These are phyloP conservation scores for Pythium aphanidermatum DNA, from an alignment of 352 stramenopile genomes.

Conservation along the genomic window DNA sequence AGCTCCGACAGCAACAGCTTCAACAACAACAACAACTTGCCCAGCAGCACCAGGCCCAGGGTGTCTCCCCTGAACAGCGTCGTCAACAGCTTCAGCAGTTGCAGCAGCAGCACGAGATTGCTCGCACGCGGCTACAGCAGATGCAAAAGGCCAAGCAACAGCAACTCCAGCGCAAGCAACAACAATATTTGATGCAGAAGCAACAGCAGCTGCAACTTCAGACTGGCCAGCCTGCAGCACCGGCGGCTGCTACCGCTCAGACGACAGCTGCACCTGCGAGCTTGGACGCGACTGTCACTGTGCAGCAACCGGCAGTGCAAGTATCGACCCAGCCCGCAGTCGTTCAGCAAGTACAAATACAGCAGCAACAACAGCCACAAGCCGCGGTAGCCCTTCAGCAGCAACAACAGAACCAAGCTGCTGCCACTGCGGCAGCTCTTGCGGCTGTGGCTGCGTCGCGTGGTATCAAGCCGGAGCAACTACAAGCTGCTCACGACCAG, in stretches of 20 bases:
- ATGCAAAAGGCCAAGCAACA: constrained; percentile 79
- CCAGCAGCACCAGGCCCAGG: constrained; percentile 64
- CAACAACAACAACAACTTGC: constrained; percentile 71
- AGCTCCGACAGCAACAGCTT: constrained; percentile 68
- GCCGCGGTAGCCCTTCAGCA: background rate
- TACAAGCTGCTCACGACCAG: constrained; percentile 46
- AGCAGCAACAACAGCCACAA: constrained; percentile 6
- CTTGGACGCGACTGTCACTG: constrained; percentile 25
- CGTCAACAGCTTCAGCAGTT: constrained; percentile 68
- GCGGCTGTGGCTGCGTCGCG: constrained; percentile 21
- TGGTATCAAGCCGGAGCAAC: constrained; percentile 52
- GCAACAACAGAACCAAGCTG: constrained; percentile 9
- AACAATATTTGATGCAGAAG: constrained; percentile 75
- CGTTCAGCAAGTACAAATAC: constrained; percentile 3
- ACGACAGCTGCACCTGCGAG: background rate
- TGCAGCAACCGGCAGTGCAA: background rate
- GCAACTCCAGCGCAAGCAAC: constrained; percentile 74
- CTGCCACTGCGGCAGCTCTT: constrained; percentile 13
- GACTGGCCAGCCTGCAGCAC: constrained; percentile 20
- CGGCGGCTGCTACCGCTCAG: constrained; percentile 9
- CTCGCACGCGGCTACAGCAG: constrained; percentile 55
- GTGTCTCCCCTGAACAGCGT: constrained; percentile 45
- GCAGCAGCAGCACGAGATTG: constrained; percentile 70
- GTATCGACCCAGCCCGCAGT: no score
- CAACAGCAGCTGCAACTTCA: constrained; percentile 63